Evolutionary conservation across 2,329 filamentous ascomycete species (phyloP).

Genomic region (Penicillium sp.): DNA sequence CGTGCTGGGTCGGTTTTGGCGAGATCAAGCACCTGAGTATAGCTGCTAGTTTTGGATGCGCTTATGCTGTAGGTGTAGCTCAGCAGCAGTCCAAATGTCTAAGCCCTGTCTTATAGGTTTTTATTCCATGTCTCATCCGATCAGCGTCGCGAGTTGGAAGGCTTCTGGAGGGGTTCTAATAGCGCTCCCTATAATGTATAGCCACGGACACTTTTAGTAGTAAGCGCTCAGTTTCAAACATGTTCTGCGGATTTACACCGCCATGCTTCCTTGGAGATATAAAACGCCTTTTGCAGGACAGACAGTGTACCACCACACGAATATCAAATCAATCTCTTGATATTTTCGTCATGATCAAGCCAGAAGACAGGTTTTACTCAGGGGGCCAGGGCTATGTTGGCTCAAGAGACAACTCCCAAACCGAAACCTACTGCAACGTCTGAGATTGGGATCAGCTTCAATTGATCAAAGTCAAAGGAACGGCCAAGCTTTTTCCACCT

Average conservation of each 20-base stretch:
- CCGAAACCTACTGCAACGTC: conserved; percentile 24
- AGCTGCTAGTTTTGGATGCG: neutral
- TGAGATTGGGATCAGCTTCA: conserved; percentile 26
- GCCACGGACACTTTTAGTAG: neutral
- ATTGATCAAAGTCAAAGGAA: conserved; percentile 27
- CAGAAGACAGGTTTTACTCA: conserved; percentile 13
- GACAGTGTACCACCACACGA: neutral
- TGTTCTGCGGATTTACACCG: neutral
- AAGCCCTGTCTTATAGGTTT: neutral
- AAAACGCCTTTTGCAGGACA: neutral
- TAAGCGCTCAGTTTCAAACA: neutral
- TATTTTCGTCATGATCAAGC: neutral
- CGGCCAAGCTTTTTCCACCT: conserved; percentile 23
- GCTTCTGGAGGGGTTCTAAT: neutral
- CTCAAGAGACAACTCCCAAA: conserved; percentile 15
- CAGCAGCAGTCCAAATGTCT: neutral
- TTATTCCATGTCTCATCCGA: neutral
- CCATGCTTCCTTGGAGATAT: neutral
- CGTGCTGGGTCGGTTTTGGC: neutral
- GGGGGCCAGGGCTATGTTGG: conserved; percentile 21
- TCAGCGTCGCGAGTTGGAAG: neutral
- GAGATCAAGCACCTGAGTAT: neutral
- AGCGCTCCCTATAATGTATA: neutral
- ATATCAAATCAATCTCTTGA: neutral
- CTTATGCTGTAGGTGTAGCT: neutral